These are phyloP conservation scores for Coprinopsis strossmayeri DNA, from an alignment of 768 basidiomycete species.

Conservation along the genomic window DNA sequence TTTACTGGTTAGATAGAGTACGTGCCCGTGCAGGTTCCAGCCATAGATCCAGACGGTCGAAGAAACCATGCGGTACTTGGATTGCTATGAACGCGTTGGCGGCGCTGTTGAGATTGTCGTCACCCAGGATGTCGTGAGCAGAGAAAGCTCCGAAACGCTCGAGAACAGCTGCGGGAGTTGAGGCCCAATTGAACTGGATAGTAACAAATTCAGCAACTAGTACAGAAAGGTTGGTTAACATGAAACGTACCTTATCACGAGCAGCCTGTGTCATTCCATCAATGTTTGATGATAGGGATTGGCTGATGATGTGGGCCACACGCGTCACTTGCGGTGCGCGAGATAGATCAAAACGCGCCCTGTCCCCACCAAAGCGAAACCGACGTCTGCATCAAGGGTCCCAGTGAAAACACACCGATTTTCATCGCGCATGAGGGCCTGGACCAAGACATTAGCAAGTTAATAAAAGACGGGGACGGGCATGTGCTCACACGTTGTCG, in stretches of 20 bases:
- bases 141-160: conserved; percentile 5
- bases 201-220: no score
- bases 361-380: no score
- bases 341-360: background rate
- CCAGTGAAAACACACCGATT: background rate
- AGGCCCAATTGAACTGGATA: conserved; percentile 3
- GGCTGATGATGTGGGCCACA: background rate
- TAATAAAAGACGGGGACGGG: background rate
- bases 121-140: background rate
- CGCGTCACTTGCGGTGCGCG: background rate
- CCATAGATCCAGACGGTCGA: conserved; percentile 5
- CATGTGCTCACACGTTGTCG: background rate
- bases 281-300: background rate
- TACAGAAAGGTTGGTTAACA: no score
- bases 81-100: conserved; percentile 1
- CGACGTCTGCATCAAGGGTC: no score
- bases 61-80: background rate
- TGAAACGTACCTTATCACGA: no score
- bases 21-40: background rate
- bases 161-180: background rate
- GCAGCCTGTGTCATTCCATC: no score
- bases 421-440: background rate
- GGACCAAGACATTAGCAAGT: background rate
- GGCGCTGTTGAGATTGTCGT: conserved; percentile 4
- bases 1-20: background rate